Conservation (phyloP, 306 rosid species). For the Leucaena leucocephala region DNA sequence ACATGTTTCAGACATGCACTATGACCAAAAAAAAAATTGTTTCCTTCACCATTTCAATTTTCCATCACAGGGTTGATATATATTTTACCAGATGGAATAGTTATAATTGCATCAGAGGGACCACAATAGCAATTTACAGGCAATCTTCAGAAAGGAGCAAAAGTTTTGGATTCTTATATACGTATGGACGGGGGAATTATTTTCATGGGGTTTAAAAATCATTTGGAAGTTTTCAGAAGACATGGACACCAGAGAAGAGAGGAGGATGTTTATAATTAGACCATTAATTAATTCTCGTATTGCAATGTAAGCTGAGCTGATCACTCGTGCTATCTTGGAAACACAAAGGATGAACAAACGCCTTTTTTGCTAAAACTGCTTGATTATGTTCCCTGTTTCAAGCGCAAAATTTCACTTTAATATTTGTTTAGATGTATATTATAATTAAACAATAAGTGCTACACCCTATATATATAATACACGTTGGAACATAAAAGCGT, state of each 20-base stretch:
- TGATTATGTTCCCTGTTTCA: conserved; percentile 51
- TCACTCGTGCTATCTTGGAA: conserved; percentile 88
- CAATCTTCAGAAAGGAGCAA: background rate
- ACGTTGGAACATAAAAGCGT: conserved; percentile 23
- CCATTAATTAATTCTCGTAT: conserved; percentile 33
- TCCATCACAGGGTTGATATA: conserved; percentile 13
- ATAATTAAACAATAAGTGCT: conserved; percentile 8
- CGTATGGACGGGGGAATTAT: background rate
- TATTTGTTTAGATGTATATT: conserved; percentile 15
- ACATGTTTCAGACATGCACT: background rate
- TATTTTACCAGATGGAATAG: background rate
- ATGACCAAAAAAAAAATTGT: background rate
- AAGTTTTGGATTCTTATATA: background rate
- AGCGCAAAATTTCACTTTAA: conserved; percentile 18
- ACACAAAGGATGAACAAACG: conserved; percentile 42
- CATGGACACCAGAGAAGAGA: conserved; percentile 65
- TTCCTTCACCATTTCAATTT: background rate
- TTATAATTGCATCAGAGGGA: background rate
- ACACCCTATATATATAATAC: conserved; percentile 2
- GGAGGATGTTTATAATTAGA: conserved; percentile 33
- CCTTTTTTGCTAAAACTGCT: conserved; percentile 51
- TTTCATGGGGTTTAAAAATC: conserved; percentile 63
- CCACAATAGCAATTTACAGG: conserved; percentile 12
- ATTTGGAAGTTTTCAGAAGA: conserved; percentile 60
- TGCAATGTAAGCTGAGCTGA: conserved; percentile 38